Conservation (phyloP, 2,329 filamentous ascomycete genomes). For the Hymenoscyphus fraxineus region DNA sequence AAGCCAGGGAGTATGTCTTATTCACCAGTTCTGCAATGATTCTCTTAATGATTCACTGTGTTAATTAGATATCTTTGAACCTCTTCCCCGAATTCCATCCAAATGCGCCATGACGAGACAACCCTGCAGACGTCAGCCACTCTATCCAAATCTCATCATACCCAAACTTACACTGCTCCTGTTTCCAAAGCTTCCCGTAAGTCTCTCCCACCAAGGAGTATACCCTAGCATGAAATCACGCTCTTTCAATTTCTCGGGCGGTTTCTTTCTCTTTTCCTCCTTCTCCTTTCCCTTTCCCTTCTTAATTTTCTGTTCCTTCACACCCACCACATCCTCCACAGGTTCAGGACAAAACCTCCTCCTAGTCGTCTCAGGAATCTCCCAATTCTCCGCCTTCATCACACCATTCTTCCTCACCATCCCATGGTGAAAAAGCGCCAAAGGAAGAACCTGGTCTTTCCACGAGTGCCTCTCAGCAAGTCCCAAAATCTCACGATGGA, state of each 20-base stretch:
- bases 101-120: no score
- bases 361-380: background rate
- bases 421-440: background rate
- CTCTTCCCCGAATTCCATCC: no score
- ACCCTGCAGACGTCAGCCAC: no score
- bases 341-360: background rate
- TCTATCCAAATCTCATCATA: no score
- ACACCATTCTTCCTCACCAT: background rate
- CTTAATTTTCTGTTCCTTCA: background rate
- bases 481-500: background rate
- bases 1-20: no score
- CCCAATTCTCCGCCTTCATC: background rate
- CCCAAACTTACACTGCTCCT: no score
- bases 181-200: no score
- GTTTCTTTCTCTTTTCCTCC: background rate
- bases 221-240: background rate
- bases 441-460: background rate
- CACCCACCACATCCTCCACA: background rate
- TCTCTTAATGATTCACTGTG: no score
- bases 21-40: no score
- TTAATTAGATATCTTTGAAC: no score
- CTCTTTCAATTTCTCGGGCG: background rate
- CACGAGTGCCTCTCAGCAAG: background rate
- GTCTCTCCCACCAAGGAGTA: no score
- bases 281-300: background rate